Percentiles rank a stretch among this genome's conserved stretches.
These are phyloP conservation scores for Chrysoporthe austroafricana DNA, from an alignment of 2,329 filamentous ascomycete genomes.

Conservation along the genomic window DNA sequence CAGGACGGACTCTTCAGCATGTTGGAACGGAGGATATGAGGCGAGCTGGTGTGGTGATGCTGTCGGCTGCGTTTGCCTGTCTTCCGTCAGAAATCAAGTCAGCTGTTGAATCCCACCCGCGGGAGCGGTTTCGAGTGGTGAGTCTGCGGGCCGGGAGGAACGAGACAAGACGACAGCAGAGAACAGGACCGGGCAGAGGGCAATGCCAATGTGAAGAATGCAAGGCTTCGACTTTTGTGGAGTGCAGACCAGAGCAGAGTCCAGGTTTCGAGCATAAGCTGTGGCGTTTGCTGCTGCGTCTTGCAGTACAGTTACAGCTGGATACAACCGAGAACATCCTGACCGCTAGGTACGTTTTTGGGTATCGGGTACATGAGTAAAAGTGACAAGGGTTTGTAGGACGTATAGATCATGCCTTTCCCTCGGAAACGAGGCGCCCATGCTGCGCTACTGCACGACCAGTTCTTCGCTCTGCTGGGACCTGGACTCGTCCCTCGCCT, in stretches of 20 bases:
- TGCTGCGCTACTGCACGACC: conserved; percentile 25
- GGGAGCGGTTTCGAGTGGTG: neutral
- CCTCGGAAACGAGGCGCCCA: conserved; percentile 22
- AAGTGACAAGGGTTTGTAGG: conserved; percentile 9
- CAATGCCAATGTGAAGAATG: conserved; percentile 22
- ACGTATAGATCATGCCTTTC: conserved; percentile 23
- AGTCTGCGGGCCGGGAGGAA: conserved; percentile 10
- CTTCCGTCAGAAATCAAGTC: conserved; percentile 12
- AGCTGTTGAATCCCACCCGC: conserved; percentile 9
- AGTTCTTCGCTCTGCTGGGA: conserved; percentile 12
- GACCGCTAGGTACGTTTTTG: conserved; percentile 11
- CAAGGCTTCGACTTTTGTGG: conserved; percentile 24
- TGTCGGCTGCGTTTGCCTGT: conserved; percentile 14
- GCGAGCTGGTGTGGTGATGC: conserved; percentile 5
- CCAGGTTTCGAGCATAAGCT: conserved; percentile 27
- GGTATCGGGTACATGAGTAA: conserved; percentile 26
- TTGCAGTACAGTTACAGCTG: conserved; percentile 28
- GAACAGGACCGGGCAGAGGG: neutral
- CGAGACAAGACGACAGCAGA: conserved; percentile 13
- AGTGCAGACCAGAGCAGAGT: conserved; percentile 24
- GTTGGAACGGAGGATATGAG: conserved; percentile 11
- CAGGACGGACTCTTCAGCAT: conserved; percentile 15
- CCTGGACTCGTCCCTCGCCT: conserved; percentile 11
- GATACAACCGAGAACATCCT: conserved; percentile 26
- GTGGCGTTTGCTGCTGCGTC: conserved; percentile 26